phyloP scores from a whole-genome alignment of 2,329 filamentous ascomycete species.

The Fusarium sp. region DNA sequence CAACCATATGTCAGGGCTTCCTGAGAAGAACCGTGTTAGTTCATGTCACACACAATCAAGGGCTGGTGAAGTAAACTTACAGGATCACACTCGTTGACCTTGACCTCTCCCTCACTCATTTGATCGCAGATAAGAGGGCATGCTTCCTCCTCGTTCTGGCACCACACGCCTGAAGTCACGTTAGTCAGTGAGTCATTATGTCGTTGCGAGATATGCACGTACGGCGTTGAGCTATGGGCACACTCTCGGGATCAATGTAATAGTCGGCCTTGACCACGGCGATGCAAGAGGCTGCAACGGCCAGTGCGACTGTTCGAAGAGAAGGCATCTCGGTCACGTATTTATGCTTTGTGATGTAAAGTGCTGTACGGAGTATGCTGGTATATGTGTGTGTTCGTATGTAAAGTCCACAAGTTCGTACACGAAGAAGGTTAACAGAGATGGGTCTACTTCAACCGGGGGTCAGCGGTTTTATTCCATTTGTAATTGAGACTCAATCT shows the following conservation, averaged over 20 bases:
- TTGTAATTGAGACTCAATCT: constrained; percentile 1
- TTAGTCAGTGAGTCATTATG: constrained; percentile 31
- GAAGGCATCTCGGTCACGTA: constrained; percentile 59
- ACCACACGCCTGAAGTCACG: constrained; percentile 66
- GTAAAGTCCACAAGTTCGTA: constrained; percentile 18
- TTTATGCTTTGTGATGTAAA: constrained; percentile 6
- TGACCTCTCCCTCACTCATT: constrained; percentile 58
- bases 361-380: constrained; percentile 5
- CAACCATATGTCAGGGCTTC: constrained; percentile 73
- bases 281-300: constrained; percentile 61
- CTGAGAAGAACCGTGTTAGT: constrained; percentile 47
- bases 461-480: constrained; percentile 26
- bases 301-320: constrained; percentile 61
- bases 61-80: constrained; percentile 54
- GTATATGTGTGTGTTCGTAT: constrained; percentile 18
- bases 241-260: constrained; percentile 68
- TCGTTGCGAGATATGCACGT: constrained; percentile 43
- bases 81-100: constrained; percentile 73
- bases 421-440: constrained; percentile 17
- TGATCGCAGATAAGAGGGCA: constrained; percentile 80
- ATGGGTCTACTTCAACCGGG: constrained; percentile 9
- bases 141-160: constrained; percentile 65
- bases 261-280: constrained; percentile 65
- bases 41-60: neutral
- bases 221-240: constrained; percentile 63